Conservation (phyloP, 2,329 filamentous ascomycete genomes). For the Tolypocladium album region DNA sequence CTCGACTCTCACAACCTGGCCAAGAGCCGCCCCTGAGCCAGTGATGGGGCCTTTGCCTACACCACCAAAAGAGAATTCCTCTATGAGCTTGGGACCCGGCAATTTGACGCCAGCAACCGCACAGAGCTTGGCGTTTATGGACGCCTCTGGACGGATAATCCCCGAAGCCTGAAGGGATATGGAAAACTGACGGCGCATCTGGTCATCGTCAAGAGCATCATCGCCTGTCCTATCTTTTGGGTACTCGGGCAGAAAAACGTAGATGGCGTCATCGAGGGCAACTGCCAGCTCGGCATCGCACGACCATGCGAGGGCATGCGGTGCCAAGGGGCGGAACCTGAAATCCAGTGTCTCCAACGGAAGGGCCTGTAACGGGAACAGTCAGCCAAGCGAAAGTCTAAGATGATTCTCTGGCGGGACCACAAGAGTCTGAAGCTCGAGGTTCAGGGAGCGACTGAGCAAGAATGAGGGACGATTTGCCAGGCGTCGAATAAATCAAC, state of each 20-base stretch:
- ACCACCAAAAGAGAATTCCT: constrained; percentile 24
- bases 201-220: constrained; percentile 15
- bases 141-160: constrained; percentile 25
- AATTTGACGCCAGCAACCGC: constrained; percentile 23
- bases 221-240: constrained; percentile 12
- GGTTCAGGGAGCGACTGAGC: constrained; percentile 9
- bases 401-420: constrained; percentile 5
- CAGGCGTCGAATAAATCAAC: not conserved
- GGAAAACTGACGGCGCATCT: constrained; percentile 19
- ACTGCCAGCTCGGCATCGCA: constrained; percentile 47
- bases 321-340: constrained; percentile 30
- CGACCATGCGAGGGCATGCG: constrained; percentile 38
- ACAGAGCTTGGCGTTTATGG: constrained; percentile 36
- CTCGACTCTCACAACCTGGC: constrained; percentile 40
- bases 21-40: constrained; percentile 37
- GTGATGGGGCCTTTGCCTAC: constrained; percentile 36
- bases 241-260: constrained; percentile 39
- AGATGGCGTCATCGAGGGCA: constrained; percentile 43
- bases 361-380: constrained; percentile 21
- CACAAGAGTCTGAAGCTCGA: not conserved
- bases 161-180: constrained; percentile 20
- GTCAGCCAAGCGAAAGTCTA: not conserved
- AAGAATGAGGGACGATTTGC: not conserved
- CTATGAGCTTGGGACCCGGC: constrained; percentile 12
- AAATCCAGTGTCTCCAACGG: constrained; percentile 36